A percentile compares a stretch with the other conserved stretches of the same genome.
Conservation (phyloP, 2,329 filamentous ascomycete genomes). For the Paracoccidioides brasiliensis region DNA sequence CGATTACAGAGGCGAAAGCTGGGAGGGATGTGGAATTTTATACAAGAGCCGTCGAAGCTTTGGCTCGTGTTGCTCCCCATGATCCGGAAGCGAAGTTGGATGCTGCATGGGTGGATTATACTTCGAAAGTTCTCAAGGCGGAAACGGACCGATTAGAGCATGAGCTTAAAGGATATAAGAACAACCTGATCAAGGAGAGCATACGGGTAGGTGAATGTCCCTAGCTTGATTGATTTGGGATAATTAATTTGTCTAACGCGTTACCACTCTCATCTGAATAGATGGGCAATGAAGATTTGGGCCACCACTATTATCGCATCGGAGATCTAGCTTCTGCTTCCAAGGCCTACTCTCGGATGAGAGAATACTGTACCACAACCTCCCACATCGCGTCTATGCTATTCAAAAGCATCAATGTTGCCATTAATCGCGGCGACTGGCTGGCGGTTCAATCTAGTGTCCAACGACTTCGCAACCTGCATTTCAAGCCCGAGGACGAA, state of each 20-base stretch:
- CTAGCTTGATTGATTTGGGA: neutral
- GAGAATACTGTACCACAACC: slow-evolving; percentile 72
- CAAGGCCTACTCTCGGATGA: slow-evolving; percentile 74
- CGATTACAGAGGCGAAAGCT: slow-evolving; percentile 60
- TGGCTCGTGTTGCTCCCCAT: slow-evolving; percentile 50
- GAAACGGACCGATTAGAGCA: slow-evolving; percentile 66
- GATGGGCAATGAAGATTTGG: slow-evolving; percentile 93
- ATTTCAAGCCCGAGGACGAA: slow-evolving; percentile 45
- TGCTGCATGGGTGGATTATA: slow-evolving; percentile 59
- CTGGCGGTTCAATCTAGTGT: slow-evolving; percentile 49
- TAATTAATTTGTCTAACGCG: neutral
- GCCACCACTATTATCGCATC: slow-evolving; percentile 64
- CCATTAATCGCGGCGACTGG: slow-evolving; percentile 69
- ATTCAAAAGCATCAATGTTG: slow-evolving; percentile 62
- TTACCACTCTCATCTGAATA: slow-evolving; percentile 23
- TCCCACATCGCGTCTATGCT: slow-evolving; percentile 75
- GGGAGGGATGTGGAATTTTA: slow-evolving; percentile 64
- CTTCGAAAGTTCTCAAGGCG: slow-evolving; percentile 50
- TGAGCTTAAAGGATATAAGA: slow-evolving; percentile 86
- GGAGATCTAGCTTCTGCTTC: slow-evolving; percentile 61
- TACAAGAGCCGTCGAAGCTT: slow-evolving; percentile 50
- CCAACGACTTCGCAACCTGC: slow-evolving; percentile 41
- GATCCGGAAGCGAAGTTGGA: slow-evolving; percentile 59
- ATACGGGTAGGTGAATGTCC: slow-evolving; percentile 52
- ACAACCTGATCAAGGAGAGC: slow-evolving; percentile 94